A percentile compares a stretch with the other conserved stretches of the same genome.
These are phyloP conservation scores for Nicotiana rustica DNA, from an alignment of 305 asterid genomes.

Conservation along the genomic window DNA sequence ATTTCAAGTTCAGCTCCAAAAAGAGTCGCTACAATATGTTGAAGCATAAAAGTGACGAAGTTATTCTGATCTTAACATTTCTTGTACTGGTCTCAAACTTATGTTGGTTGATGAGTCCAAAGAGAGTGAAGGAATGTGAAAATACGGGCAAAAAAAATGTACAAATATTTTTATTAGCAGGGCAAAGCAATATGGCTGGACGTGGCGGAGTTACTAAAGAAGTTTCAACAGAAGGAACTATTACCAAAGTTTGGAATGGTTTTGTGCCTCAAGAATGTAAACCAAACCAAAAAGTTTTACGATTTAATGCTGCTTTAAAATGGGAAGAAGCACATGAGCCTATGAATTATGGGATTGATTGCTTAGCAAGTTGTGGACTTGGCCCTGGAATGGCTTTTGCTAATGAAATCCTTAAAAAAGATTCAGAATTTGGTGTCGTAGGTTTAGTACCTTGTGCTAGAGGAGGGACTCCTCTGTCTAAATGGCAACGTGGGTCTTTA, in stretches of 20 bases:
- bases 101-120: background rate
- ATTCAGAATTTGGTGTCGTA: constrained; percentile 41
- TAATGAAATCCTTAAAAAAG: constrained; percentile 40
- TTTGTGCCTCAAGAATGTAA: constrained; percentile 42
- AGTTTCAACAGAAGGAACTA: constrained; percentile 40
- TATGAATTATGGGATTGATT: constrained; percentile 52
- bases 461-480: constrained; percentile 48
- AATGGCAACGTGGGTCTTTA: constrained; percentile 42
- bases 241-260: constrained; percentile 41
- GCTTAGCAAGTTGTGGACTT: constrained; percentile 47
- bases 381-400: constrained; percentile 64
- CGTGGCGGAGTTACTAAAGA: constrained; percentile 11
- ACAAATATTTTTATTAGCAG: constrained; percentile 31
- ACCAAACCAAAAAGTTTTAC: constrained; percentile 40
- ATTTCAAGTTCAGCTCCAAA: background rate
- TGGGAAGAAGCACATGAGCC: constrained; percentile 56
- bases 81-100: constrained; percentile 25
- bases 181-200: constrained; percentile 41
- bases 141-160: background rate
- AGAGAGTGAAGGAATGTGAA: background rate
- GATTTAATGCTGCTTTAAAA: constrained; percentile 32
- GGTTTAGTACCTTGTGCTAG: constrained; percentile 58
- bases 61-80: constrained; percentile 24
- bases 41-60: constrained; percentile 22
- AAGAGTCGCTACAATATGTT: background rate